Evolutionary conservation across 2,329 filamentous ascomycete species (phyloP).

Genomic region (Colletotrichum kahawae): DNA sequence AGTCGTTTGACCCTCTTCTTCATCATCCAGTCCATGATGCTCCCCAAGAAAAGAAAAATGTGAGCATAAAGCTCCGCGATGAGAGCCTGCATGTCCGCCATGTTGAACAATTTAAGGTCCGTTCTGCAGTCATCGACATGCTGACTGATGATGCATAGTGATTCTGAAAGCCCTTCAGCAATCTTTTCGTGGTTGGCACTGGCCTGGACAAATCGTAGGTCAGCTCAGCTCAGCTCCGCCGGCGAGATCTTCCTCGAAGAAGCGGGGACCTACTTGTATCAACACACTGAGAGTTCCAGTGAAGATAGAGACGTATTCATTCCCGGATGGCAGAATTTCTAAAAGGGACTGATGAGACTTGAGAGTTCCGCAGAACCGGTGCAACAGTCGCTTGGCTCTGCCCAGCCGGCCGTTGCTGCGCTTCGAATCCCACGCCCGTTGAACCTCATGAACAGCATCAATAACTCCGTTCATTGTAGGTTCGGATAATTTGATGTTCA

Average conservation of each 20-base stretch:
- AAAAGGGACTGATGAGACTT: conserved; percentile 28
- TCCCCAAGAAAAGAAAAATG: conserved; percentile 27
- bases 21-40: conserved; percentile 28
- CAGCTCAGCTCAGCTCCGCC: no score
- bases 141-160: conserved; percentile 24
- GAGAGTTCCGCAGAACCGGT: conserved; percentile 28
- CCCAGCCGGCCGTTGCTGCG: background rate
- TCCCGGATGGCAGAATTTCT: conserved; percentile 30
- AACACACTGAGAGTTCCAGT: conserved; percentile 29
- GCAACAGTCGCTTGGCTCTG: conserved; percentile 24
- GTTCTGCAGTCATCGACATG: conserved; percentile 16
- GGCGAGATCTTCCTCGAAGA: no score
- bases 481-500: conserved; percentile 2
- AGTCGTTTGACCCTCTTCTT: conserved; percentile 15
- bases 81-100: conserved; percentile 9
- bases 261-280: conserved; percentile 18
- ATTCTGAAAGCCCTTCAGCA: conserved; percentile 23
- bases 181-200: conserved; percentile 28
- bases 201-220: background rate
- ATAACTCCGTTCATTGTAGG: conserved; percentile 18
- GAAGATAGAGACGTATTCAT: conserved; percentile 34
- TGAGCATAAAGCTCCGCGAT: conserved; percentile 27
- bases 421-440: background rate
- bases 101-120: conserved; percentile 17
- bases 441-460: conserved; percentile 2